phyloP scores from a whole-genome alignment of 2,329 filamentous ascomycete species.

The Ophiostoma sp. region DNA sequence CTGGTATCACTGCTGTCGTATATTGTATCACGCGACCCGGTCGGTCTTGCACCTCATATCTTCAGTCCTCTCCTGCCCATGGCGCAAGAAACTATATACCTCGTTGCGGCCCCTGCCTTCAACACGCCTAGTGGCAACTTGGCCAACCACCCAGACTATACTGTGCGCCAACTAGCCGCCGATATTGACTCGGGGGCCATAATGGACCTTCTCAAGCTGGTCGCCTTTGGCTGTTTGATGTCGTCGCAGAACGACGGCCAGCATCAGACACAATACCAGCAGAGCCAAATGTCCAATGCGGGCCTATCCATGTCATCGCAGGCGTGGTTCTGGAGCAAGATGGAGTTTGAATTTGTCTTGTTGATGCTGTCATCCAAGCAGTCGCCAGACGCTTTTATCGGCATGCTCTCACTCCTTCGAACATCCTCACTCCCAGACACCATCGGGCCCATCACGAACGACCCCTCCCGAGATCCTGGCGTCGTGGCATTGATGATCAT shows the following conservation, averaged over 20 bases:
- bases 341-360: constrained; percentile 61
- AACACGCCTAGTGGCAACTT: constrained; percentile 45
- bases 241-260: constrained; percentile 23
- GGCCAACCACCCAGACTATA: constrained; percentile 37
- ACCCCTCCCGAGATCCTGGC: constrained; percentile 39
- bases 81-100: constrained; percentile 54
- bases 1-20: constrained; percentile 60
- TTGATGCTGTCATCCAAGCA: constrained; percentile 64
- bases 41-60: constrained; percentile 53
- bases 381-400: constrained; percentile 54
- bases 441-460: constrained; percentile 57
- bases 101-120: constrained; percentile 54
- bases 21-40: constrained; percentile 56
- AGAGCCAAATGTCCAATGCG: constrained; percentile 27
- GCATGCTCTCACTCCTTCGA: constrained; percentile 59
- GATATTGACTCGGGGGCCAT: constrained; percentile 59
- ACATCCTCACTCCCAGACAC: constrained; percentile 59
- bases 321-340: constrained; percentile 58
- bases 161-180: constrained; percentile 42
- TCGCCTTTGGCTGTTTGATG: constrained; percentile 51
- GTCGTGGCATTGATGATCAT: constrained; percentile 47
- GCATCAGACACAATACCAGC: constrained; percentile 14
- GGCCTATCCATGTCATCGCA: constrained; percentile 31
- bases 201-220: constrained; percentile 59
- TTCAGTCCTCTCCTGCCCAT: constrained; percentile 52